Conservation (phyloP, 805 yeast genomes). For the Candida ponderosae region DNA sequence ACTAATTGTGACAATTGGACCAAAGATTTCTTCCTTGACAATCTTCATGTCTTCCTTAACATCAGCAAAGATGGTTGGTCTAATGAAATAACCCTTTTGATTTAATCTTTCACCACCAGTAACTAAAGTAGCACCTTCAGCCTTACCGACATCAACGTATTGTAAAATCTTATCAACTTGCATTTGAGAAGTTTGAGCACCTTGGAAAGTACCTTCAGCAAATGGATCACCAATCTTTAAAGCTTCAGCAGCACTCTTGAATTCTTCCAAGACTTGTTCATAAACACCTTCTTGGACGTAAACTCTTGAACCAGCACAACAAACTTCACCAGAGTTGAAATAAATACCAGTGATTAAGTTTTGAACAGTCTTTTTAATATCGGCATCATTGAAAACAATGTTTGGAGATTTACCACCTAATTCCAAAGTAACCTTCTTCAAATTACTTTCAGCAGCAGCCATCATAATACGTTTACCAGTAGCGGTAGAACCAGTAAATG, state of each 20-base stretch:
- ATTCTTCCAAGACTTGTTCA: slow-evolving; percentile 62
- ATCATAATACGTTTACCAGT: slow-evolving; percentile 80
- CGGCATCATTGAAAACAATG: slow-evolving; percentile 80
- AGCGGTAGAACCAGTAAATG: slow-evolving; percentile 86
- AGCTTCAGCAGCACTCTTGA: slow-evolving; percentile 43
- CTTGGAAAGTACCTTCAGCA: slow-evolving; percentile 71
- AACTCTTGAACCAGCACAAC: slow-evolving; percentile 91
- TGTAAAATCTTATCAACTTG: slow-evolving; percentile 74
- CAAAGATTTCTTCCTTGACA: slow-evolving; percentile 77
- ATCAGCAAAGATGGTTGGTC: slow-evolving; percentile 71
- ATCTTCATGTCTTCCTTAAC: slow-evolving; percentile 61
- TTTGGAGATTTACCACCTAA: slow-evolving; percentile 96
- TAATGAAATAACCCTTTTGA: slow-evolving; percentile 58
- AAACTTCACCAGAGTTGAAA: slow-evolving; percentile 93
- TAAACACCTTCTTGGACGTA: slow-evolving; percentile 81
- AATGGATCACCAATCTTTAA: slow-evolving; percentile 80
- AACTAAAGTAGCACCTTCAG: slow-evolving; percentile 75
- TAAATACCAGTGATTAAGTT: slow-evolving; percentile 77
- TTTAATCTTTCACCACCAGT: slow-evolving; percentile 63
- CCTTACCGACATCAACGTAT: slow-evolving; percentile 69
- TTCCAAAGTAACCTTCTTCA: slow-evolving; percentile 90
- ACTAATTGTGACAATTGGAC: slow-evolving; percentile 83
- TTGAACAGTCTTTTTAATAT: slow-evolving; percentile 67
- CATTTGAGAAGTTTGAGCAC: slow-evolving; percentile 81
- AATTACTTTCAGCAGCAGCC: slow-evolving; percentile 69